Evolutionary conservation across 306 rosid genomes (phyloP).

Genomic region (Sicyos baderoa): DNA sequence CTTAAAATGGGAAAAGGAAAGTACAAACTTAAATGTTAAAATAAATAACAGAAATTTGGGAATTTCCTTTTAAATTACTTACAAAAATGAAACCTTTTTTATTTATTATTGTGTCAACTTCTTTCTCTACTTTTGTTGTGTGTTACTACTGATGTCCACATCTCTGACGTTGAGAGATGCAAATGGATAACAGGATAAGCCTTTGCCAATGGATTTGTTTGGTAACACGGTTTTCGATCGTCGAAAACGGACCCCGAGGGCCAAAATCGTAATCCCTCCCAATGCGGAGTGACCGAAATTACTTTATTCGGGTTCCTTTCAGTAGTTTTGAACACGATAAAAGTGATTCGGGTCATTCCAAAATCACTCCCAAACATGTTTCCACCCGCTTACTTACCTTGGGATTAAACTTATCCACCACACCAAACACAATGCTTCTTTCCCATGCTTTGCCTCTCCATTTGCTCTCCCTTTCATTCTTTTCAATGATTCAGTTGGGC

Average conservation of each 20-base stretch:
- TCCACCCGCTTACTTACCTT: neutral
- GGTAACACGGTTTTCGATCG: conserved; percentile 30
- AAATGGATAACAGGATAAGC: conserved; percentile 56
- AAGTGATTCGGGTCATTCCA: neutral
- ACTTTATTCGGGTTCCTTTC: too few species aligned
- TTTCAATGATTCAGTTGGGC: neutral
- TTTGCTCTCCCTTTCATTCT: neutral
- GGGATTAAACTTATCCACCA: neutral
- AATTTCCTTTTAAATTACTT: neutral
- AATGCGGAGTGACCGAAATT: too few species aligned
- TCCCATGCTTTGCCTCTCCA: neutral
- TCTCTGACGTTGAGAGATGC: conserved; percentile 35
- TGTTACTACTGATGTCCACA: conserved; percentile 45
- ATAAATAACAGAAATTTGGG: neutral
- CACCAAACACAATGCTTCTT: neutral
- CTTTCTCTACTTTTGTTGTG: conserved; percentile 21
- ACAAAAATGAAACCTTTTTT: too few species aligned
- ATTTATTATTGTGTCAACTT: conserved; percentile 28
- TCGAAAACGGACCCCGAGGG: conserved; percentile 33
- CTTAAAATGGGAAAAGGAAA: conserved; percentile 33
- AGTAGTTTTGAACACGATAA: too few species aligned
- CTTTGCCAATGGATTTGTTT: conserved; percentile 28
- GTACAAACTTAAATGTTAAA: conserved; percentile 6
- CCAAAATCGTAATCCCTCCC: conserved; percentile 4
- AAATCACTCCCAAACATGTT: neutral